These are phyloP conservation scores for Silybum marianum DNA, from an alignment of 129 eudicot genomes.

Conservation along the genomic window DNA sequence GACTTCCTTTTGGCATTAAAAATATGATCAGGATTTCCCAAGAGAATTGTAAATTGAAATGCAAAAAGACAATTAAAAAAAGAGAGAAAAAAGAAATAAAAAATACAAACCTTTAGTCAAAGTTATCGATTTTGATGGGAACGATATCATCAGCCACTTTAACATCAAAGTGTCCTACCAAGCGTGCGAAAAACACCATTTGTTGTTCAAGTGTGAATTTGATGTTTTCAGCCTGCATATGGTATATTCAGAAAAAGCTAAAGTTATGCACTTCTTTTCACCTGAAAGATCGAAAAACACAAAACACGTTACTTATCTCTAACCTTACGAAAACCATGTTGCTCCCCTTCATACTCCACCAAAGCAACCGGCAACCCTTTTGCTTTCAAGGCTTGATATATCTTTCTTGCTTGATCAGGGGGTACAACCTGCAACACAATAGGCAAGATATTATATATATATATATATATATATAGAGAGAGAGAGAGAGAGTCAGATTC, in stretches of 20 bases:
- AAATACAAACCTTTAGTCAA: constrained; percentile 46
- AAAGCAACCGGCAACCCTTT: constrained; percentile 95
- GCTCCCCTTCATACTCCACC: constrained; percentile 98
- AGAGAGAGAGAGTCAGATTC: no score
- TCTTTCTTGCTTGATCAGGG: constrained; percentile 85
- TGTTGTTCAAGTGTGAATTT: constrained; percentile 97
- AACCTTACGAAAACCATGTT: constrained; percentile 99
- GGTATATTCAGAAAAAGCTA: not conserved
- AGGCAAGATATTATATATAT: not conserved
- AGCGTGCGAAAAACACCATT: constrained; percentile 93
- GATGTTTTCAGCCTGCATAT: constrained; percentile 88
- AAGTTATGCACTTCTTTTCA: not conserved
- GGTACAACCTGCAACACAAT: constrained; percentile 70
- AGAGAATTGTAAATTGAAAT: not conserved
- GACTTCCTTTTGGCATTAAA: not conserved
- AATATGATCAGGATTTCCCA: not conserved
- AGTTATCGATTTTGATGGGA: constrained; percentile 78
- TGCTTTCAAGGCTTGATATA: constrained; percentile 79
- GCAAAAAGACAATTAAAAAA: not conserved
- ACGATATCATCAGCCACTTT: constrained; percentile 76
- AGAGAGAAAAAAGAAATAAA: not conserved
- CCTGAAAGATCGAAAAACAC: not conserved
- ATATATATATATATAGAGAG: no score
- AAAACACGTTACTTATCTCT: not conserved
- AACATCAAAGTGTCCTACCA: constrained; percentile 60